A percentile compares a stretch with the other conserved stretches of the same genome.
These are phyloP conservation scores for Aspergillus ellipticus DNA, from an alignment of 495 filamentous ascomycete species.

Conservation along the genomic window DNA sequence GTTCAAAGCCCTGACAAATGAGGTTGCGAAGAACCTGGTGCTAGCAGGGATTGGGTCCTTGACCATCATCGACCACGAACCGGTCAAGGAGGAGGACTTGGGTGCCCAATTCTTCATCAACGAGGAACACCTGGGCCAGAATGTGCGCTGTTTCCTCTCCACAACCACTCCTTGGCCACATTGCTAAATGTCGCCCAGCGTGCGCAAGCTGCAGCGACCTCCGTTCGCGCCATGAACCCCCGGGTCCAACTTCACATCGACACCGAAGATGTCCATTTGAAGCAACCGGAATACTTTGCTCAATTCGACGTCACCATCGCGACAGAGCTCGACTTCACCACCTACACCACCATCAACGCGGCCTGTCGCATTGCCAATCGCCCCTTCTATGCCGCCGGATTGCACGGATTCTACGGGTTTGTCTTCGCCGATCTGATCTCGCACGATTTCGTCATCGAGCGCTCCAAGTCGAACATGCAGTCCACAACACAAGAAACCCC, in stretches of 20 bases:
- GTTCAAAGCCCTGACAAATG: conserved; percentile 86
- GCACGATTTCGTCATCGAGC: conserved; percentile 84
- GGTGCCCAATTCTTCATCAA: conserved; percentile 86
- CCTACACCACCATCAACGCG: conserved; percentile 75
- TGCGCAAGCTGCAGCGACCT: conserved; percentile 74
- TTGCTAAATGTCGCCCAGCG: conserved; percentile 47
- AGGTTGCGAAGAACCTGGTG: conserved; percentile 97
- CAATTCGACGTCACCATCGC: conserved; percentile 85
- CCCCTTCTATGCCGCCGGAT: conserved; percentile 83
- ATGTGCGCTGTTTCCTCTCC: conserved; percentile 42
- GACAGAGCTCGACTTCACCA: conserved; percentile 75
- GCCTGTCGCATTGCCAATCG: conserved; percentile 68
- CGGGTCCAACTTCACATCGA: conserved; percentile 75
- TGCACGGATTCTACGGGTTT: conserved; percentile 91
- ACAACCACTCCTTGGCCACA: neutral
- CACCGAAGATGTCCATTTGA: conserved; percentile 56
- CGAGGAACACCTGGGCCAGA: conserved; percentile 69
- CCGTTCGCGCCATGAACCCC: conserved; percentile 83
- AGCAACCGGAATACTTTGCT: conserved; percentile 67
- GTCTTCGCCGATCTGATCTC: conserved; percentile 88
- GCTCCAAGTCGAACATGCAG: conserved; percentile 70
- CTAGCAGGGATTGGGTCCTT: conserved; percentile 89
- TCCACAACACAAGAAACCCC: conserved; percentile 67
- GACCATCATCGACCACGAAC: conserved; percentile 79
- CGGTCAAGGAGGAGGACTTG: conserved; percentile 76